Conservation (phyloP, 441 rosid genomes). For the Pelargonium australe region DNA sequence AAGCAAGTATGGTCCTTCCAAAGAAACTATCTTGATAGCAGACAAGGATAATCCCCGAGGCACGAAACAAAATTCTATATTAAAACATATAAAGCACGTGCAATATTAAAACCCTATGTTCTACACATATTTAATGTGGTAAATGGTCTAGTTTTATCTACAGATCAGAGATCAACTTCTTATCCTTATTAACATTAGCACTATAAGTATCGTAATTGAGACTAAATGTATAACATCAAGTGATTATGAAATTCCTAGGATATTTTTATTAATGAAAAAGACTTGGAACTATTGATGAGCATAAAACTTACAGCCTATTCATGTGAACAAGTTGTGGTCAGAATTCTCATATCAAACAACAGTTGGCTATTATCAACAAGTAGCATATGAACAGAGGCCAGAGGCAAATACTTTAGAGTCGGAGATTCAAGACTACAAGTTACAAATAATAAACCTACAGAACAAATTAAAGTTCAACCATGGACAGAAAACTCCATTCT, state of each 20-base stretch:
- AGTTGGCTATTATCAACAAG: not conserved
- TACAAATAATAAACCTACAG: not conserved
- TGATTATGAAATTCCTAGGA: not conserved
- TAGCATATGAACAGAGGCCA: not conserved
- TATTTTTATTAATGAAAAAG: not conserved
- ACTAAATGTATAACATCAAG: not conserved
- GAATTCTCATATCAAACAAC: not conserved
- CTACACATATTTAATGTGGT: not conserved
- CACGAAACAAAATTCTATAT: not conserved
- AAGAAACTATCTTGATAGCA: not conserved
- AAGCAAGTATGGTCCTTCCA: conserved; percentile 4
- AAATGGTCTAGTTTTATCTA: not conserved
- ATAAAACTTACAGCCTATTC: not conserved
- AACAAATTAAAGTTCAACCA: not conserved
- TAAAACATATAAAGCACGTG: not conserved
- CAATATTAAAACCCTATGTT: not conserved
- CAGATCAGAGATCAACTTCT: not conserved
- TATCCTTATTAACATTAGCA: not conserved
- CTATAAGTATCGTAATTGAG: too few relatives aligned
- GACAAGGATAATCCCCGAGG: not conserved
- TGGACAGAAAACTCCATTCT: not conserved
- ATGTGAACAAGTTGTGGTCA: not conserved
- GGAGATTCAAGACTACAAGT: not conserved
- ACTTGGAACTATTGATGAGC: not conserved
- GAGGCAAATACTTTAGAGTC: not conserved